Base-by-base conservation (phyloP, 148 eudicot species). In the Chenopodium suecicum region DNA sequence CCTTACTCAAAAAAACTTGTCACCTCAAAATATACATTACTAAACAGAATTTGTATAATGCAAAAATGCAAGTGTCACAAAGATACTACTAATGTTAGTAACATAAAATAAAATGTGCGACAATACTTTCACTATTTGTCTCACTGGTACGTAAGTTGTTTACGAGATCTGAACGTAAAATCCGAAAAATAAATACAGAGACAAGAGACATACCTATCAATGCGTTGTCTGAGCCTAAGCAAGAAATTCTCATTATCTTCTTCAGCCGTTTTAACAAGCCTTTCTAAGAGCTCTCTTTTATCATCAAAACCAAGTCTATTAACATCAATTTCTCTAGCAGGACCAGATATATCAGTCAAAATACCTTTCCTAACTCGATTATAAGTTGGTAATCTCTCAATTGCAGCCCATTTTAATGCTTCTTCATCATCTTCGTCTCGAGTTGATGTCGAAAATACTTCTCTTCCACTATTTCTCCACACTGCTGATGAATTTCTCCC, bases 401-500 rank as follows among this genome's bases (percentile, higher is more conserved):
- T 75, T 1, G 98, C 98, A 47, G 98, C 94, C 98, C 98, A 94
- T 74, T 86, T 90, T 0, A 94, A 80, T 10, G 98, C 96, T 63
- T 94, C 98, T 83, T 94, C 98, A 75, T 94, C 98, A 54, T 94
- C 92, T 79, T 88, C 93, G 3, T 87, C 93, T 12, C 83, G 23
- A 6, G 82, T 81, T 16, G 93, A 90, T 37, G 73, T 77, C 4
- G 93, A 87, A 79, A 92, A 92, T 3, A 90, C 87, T 16, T 92
- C 93, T 71, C 89, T 83, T 1, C 87, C 89, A 48, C 89, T 90
- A 23, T 73, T 73, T 68, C 92, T 88, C 95, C 95, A 92, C 23
- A 27, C n/a, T 50, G 80, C 76, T 54, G 88, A 88, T 5, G 89
- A 85, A 46, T 88, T 87, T 44, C 91, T 83, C 65, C 91, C 87